Percentiles rank a stretch among this genome's conserved stretches.
phyloP scores from a whole-genome alignment of 371 early-diverging fungal species.

The Choanephora cucurbitarum region DNA sequence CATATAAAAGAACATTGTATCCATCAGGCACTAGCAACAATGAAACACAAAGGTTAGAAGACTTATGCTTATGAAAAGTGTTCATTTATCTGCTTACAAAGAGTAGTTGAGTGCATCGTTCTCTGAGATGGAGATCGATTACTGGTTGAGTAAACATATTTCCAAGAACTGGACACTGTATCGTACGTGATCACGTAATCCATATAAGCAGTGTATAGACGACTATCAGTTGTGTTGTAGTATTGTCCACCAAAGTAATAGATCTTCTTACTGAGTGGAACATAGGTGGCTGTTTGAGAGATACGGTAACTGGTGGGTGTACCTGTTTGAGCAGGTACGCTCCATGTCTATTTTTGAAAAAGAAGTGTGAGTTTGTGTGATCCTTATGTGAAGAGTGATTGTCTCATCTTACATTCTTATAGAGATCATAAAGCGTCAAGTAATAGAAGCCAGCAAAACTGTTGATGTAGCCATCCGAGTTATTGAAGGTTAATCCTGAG shows the following conservation, averaged over 20 bases:
- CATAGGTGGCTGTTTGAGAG: neutral
- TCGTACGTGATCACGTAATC: slow-evolving; percentile 5
- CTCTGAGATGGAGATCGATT: neutral
- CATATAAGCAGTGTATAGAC: neutral
- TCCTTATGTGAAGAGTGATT: neutral
- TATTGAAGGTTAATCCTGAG: slow-evolving; percentile 1
- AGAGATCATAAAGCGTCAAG: neutral
- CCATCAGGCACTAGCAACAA: slow-evolving; percentile 3
- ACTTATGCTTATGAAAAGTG: too few relatives aligned
- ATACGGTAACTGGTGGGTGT: neutral
- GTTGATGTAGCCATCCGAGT: neutral
- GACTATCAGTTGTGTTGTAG: slow-evolving; percentile 1
- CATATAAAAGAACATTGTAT: slow-evolving; percentile 4
- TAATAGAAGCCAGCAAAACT: slow-evolving; percentile 8
- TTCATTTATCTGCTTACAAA: neutral
- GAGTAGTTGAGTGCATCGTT: slow-evolving; percentile 4
- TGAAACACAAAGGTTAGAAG: too few relatives aligned
- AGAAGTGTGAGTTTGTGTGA: too few relatives aligned
- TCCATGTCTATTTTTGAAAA: slow-evolving; percentile 4
- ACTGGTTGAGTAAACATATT: neutral
- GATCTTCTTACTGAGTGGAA: neutral
- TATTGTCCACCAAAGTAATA: slow-evolving; percentile 9
- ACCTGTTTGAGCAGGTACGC: neutral
- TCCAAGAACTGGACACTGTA: neutral
- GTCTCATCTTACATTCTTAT: slow-evolving; percentile 1